These are phyloP conservation scores for Botrytis medusae DNA, from an alignment of 2,329 filamentous ascomycete species.

Conservation along the genomic window DNA sequence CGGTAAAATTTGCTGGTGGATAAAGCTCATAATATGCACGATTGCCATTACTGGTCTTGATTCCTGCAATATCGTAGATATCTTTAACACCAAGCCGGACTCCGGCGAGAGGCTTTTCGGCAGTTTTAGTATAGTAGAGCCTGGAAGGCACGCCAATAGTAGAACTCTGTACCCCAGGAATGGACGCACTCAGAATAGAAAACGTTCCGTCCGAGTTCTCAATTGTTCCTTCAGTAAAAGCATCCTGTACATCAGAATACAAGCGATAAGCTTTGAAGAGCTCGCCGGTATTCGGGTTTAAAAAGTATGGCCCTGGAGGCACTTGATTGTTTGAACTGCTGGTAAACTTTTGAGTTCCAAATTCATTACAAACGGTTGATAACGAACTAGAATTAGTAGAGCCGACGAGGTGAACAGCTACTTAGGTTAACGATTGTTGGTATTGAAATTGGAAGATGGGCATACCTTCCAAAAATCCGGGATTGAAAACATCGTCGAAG, in stretches of 20 bases:
- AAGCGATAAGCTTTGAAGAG: slow-evolving; percentile 51
- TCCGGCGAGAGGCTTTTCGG: slow-evolving; percentile 57
- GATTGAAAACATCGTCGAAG: slow-evolving; percentile 36
- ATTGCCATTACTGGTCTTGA: slow-evolving; percentile 57
- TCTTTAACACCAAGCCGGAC: slow-evolving; percentile 64
- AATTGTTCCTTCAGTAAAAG: slow-evolving; percentile 50
- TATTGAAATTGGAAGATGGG: neutral
- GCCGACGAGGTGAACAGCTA: slow-evolving; percentile 21
- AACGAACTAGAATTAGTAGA: slow-evolving; percentile 21
- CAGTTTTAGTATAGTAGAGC: slow-evolving; percentile 55
- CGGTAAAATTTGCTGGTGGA: slow-evolving; percentile 47
- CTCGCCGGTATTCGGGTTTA: slow-evolving; percentile 45
- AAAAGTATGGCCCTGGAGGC: slow-evolving; percentile 51
- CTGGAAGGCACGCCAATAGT: slow-evolving; percentile 58
- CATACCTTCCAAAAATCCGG: slow-evolving; percentile 35
- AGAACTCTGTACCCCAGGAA: slow-evolving; percentile 44
- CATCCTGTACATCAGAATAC: slow-evolving; percentile 50
- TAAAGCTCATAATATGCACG: slow-evolving; percentile 58
- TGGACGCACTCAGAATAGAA: slow-evolving; percentile 46
- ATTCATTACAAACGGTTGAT: slow-evolving; percentile 25
- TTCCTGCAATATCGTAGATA: slow-evolving; percentile 57
- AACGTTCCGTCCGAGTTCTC: slow-evolving; percentile 42
- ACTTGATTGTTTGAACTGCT: slow-evolving; percentile 33
- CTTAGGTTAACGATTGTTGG: neutral
- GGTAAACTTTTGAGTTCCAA: slow-evolving; percentile 32